Evolutionary conservation across 1,284 basidiomycete species (phyloP), one percentile per base, ranked within the genome.

Genomic region (Pseudozyma sp.): DNA sequence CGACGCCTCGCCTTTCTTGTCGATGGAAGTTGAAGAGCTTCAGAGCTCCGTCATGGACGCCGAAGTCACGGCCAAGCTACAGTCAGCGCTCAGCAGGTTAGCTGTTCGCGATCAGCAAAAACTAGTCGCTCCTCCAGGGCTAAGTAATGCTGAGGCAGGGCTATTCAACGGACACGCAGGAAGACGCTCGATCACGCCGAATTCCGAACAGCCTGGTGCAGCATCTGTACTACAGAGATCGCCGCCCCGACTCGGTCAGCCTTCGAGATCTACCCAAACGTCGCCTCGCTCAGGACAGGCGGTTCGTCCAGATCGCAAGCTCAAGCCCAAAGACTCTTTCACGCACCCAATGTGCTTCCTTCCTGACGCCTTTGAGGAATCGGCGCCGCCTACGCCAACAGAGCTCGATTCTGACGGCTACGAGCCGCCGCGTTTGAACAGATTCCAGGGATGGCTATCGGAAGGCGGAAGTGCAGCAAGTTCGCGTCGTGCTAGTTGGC

Each of bases 291-390:
- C 54, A 5, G 56, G 44, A 31, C 12, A 52, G 9, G 38, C 60
- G 2, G 35, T 43, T 16, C 40, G 47, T 1, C 19, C 59, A 12
- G 44, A n/a, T 8, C 57, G 50, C 49, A 65, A 55, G 57, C 59
- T 70, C 16, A 50, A 58, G 40, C 49, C 57, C 7, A 73, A 68
- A 34, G 61, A 65, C 0, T 70, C 57, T 38, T 61, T 71, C 44
- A 68, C 73, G 11, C 73, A 76, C 44, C 74, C 74, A 3, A 76
- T 72, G 59, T 76, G 69, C 38, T 76, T 76, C 43, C 51, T 76
- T 13, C 74, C 74, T 3, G 74, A 76, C 38, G 62, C 74, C 6
- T 76, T 76, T 40, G 74, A 76, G n/a, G 74, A 76, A 7, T 76
- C 74, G 5, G 65, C 63, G 0, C 74, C 69, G 2, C 52, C 69